Percentiles rank a stretch among this genome's conserved stretches.
These are phyloP conservation scores for Naegleria lovaniensis DNA, from an alignment of 208 protist species.

Conservation along the genomic window DNA sequence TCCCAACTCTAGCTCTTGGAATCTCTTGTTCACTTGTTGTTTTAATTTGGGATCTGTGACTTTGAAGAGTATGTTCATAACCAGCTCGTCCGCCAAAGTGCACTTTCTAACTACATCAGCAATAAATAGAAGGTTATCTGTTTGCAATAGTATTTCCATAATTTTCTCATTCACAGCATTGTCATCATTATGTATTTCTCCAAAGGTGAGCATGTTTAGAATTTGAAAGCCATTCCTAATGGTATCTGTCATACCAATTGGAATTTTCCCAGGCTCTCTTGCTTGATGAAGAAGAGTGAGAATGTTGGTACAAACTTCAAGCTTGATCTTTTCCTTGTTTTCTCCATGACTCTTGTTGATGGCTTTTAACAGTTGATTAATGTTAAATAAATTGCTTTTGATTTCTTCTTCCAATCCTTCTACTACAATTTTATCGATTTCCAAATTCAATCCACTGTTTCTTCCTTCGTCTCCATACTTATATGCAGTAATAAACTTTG, in stretches of 20 bases:
- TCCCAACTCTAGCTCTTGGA: not conserved
- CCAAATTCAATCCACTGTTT: not conserved
- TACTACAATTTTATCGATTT: not conserved
- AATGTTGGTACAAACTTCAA: not conserved
- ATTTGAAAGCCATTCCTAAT: slow-evolving; percentile 5
- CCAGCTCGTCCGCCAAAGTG: not conserved
- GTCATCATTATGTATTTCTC: not conserved
- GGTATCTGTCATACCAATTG: slow-evolving; percentile 4
- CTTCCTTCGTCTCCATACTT: not conserved
- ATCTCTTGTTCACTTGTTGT: not conserved
- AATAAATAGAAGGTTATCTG: slow-evolving; percentile 15
- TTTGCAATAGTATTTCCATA: not conserved
- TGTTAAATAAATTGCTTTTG: slow-evolving; percentile 8
- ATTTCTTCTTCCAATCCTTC: slow-evolving; percentile 15
- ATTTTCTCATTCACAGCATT: not conserved
- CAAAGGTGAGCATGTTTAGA: not conserved
- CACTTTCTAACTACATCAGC: not conserved
- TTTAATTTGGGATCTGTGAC: not conserved
- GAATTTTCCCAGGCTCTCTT: slow-evolving; percentile 1
- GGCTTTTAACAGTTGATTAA: slow-evolving; percentile 18
- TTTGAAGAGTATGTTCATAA: not conserved
- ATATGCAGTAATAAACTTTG: not conserved
- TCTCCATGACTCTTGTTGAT: not conserved
- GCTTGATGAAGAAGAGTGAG: not conserved
- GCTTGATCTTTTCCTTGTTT: not conserved